Evolutionary conservation across 129 eudicot species (phyloP), one percentile per base, ranked within the genome.

Genomic region (Chrysanthemum seticuspe): DNA sequence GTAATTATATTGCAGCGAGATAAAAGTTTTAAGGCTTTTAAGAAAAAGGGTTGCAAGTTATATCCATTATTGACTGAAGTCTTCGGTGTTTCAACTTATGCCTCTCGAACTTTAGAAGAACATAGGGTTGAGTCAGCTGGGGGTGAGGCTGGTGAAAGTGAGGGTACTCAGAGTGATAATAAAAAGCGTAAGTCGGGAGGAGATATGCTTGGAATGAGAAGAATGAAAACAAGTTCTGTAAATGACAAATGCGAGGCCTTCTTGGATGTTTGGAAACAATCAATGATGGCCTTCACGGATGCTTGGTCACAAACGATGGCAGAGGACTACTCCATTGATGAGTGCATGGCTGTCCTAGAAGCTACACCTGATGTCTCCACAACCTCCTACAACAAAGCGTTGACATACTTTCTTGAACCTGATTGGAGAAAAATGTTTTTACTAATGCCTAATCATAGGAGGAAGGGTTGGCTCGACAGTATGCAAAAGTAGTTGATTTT

Each of bases 391-490:
- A 66, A 16, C 14, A 66, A 45, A 66, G 71, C 10, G 6, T 14
- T 66, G 19, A 14, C 7, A 2, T 66, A 44, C 31, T 44, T 66
- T 47, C 55, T 11, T 66, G 71, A 66, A 25, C 45, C 3, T 2
- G 13, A 64, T 64, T 31, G 69, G 52, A 49, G 36, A 67, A 49
- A 49, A 15, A 61, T 27, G 12, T 61, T 61, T 61, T 18, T 50
- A 40, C 50, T 67, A 50, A 48, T 67, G 56, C 23, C 45, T 50
- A 50, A 48, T 5, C 58, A 67, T 16, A 67, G 72, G 50, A 49
- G 76, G 66, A 61, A 61, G 66, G 47, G 15, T 11, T 61, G 66
- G 66, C 66, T 61, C 6, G 66, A 27, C 9, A 61, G 45, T 61
- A 23, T 61, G 66, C 29, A 27, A 34, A 25, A 19, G 27, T 57